Percentiles rank a stretch among this genome's conserved stretches.
phyloP scores from a whole-genome alignment of 2,329 filamentous ascomycete species.

The Aspergillus fumigatus region DNA sequence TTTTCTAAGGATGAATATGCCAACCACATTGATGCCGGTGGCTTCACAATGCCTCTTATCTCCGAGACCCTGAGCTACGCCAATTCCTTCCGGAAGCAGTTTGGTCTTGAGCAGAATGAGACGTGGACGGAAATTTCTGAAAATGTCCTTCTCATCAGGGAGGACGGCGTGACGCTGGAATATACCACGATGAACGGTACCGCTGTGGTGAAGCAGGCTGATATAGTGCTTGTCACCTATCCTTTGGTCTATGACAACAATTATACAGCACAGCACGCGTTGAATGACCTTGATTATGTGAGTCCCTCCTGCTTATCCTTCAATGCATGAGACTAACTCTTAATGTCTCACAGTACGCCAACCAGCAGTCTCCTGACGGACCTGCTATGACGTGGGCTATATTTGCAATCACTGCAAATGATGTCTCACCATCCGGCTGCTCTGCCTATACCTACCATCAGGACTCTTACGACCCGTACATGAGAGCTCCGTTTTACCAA shows the following conservation, averaged over 20 bases:
- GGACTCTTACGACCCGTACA: slow-evolving; percentile 60
- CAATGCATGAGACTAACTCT: slow-evolving; percentile 1
- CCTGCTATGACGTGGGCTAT: slow-evolving; percentile 71
- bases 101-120: slow-evolving; percentile 51
- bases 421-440: slow-evolving; percentile 62
- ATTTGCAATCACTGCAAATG: slow-evolving; percentile 63
- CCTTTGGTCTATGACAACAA: slow-evolving; percentile 58
- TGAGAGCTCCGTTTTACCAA: slow-evolving; percentile 64
- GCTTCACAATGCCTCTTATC: slow-evolving; percentile 63
- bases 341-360: slow-evolving; percentile 50
- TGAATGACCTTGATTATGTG: slow-evolving; percentile 60
- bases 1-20: slow-evolving; percentile 59
- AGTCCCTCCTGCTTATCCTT: slow-evolving; percentile 11
- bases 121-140: slow-evolving; percentile 55
- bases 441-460: slow-evolving; percentile 64
- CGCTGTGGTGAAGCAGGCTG: slow-evolving; percentile 65
- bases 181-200: slow-evolving; percentile 64
- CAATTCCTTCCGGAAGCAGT: slow-evolving; percentile 54
- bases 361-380: slow-evolving; percentile 62
- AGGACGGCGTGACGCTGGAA: slow-evolving; percentile 60
- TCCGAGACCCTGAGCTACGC: slow-evolving; percentile 52
- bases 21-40: slow-evolving; percentile 63
- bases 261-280: slow-evolving; percentile 45
- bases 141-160: slow-evolving; percentile 53
- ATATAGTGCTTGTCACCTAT: slow-evolving; percentile 64